Base-by-base conservation (phyloP, 1,284 basidiomycete species). In the Trichosporon sp. region DNA sequence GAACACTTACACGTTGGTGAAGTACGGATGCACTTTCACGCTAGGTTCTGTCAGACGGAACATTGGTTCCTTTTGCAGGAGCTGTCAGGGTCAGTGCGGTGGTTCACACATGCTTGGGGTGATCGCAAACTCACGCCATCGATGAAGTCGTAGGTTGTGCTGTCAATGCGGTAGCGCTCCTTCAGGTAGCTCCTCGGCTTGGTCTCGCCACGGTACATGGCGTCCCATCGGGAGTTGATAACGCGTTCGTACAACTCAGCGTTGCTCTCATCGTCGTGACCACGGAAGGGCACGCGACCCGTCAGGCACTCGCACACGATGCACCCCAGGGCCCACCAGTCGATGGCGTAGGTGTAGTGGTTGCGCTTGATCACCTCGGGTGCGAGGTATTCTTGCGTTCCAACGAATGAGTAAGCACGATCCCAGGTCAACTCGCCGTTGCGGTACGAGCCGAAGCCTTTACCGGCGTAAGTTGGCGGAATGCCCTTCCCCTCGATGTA, bases 251-350 rank as follows among this genome's bases (percentile, higher is more conserved):
- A 74, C 21, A 74, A 54, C 67, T 74, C 71, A 1, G 71, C 71
- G 54, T 71, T 74, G 68, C 71, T 72, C 69, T 75, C 74, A 31
- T 70, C 72, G 21, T 71, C 74, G 37, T 69, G 65, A 8, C 74
- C 70, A 3, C 74, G 72, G 70, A 75, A 75, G 8, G 74, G 74
- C n/a, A 84, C 84, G 16, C 78, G 71, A 4, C 83, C 83, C 12
- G 81, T 78, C 67, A 84, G 72, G 90, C 96, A 96, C 86, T 98
- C 96, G 82, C 92, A 95, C 70, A 98, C 86, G 91, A 98, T 97
- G 73, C 95, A 98, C 19, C 96, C 96, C 78, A 97, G 92, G 75
- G 92, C 92, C 95, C 96, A 98, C 93, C 94, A 96, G 81, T 98
- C 96, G 21, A 96, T 94, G 77, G 96, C 93, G 79, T 96, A 98